phyloP scores from a whole-genome alignment of 164 flowering plant genomes.

The Magnolia officinalis region DNA sequence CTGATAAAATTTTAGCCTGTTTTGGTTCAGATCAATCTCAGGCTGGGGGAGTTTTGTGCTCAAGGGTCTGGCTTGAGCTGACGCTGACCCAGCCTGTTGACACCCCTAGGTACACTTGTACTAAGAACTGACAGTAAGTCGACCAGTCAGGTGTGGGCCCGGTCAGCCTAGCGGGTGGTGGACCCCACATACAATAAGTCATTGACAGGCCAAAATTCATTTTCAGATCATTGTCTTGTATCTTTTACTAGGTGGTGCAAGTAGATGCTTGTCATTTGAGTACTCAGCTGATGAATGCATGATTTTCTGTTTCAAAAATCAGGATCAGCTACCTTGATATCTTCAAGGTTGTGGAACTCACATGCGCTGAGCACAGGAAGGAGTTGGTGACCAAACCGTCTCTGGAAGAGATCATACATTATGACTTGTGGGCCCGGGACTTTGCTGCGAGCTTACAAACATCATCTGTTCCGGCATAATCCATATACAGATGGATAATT shows the following conservation, averaged over 20 bases:
- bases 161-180: no score
- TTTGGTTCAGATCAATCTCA: no score
- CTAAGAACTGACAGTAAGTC: no score
- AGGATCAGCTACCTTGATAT: conserved; percentile 92
- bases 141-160: no score
- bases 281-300: conserved; percentile 8
- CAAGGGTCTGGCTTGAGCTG: no score
- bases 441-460: conserved; percentile 59
- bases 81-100: no score
- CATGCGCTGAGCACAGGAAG: conserved; percentile 70
- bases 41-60: no score
- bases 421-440: conserved; percentile 90
- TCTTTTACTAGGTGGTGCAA: neutral
- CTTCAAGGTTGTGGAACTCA: conserved; percentile 85
- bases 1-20: no score
- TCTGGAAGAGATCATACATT: conserved; percentile 91
- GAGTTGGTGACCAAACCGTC: conserved; percentile 72
- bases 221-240: neutral
- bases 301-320: conserved; percentile 15
- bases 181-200: no score
- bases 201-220: no score
- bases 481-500: no score
- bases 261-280: conserved; percentile 4
- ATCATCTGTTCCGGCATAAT: conserved; percentile 51
- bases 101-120: no score